These are phyloP conservation scores for Microcera coccophila DNA, from an alignment of 2,329 filamentous ascomycete genomes.

Conservation along the genomic window DNA sequence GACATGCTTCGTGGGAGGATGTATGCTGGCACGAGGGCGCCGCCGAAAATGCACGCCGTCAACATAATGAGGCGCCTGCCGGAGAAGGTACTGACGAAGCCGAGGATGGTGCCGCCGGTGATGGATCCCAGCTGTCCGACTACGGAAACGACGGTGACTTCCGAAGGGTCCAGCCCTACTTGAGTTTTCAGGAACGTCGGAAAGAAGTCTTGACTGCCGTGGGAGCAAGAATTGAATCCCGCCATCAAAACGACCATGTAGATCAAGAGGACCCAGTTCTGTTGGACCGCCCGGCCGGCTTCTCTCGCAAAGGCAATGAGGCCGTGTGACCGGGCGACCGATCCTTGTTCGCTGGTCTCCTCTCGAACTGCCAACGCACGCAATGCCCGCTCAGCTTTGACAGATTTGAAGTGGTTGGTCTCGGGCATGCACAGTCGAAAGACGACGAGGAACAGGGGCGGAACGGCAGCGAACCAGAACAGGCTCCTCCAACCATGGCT, in stretches of 20 bases:
- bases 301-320: conserved; percentile 66
- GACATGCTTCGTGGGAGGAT: conserved; percentile 60
- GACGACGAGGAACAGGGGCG: conserved; percentile 74
- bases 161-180: conserved; percentile 48
- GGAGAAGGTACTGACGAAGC: conserved; percentile 65
- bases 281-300: conserved; percentile 71
- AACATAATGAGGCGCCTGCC: conserved; percentile 68
- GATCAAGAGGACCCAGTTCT: conserved; percentile 74
- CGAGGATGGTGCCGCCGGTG: conserved; percentile 61
- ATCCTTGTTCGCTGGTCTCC: conserved; percentile 24
- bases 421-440: conserved; percentile 77
- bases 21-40: conserved; percentile 79
- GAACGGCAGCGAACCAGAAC: conserved; percentile 84
- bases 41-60: conserved; percentile 59
- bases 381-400: conserved; percentile 58
- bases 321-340: conserved; percentile 40
- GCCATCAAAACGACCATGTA: conserved; percentile 87
- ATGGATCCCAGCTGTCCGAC: conserved; percentile 70
- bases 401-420: conserved; percentile 67
- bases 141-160: conserved; percentile 67
- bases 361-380: too few relatives aligned
- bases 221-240: conserved; percentile 89
- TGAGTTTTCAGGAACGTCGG: conserved; percentile 58
- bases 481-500: conserved; percentile 77
- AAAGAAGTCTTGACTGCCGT: conserved; percentile 65